Conservation (phyloP, 371 early-diverging fungal species). For the Lichtheimia ornata region DNA sequence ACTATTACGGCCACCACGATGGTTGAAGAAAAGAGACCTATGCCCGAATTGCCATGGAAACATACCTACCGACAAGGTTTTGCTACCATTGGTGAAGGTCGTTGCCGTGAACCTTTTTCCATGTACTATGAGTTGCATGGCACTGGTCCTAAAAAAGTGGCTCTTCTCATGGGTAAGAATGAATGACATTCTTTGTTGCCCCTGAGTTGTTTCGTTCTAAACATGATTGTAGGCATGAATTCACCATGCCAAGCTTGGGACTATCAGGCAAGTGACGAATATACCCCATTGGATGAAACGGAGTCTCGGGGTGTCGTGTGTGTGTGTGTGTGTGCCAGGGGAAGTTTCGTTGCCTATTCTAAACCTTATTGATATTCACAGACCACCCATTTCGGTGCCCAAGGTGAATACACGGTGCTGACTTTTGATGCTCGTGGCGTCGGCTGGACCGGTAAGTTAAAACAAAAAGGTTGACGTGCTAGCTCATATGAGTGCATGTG, state of each 20-base stretch:
- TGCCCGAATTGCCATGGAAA: slow-evolving; percentile 15
- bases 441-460: slow-evolving; percentile 49
- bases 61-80: slow-evolving; percentile 19
- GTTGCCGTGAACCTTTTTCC: slow-evolving; percentile 15
- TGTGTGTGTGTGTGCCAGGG: neutral
- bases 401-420: slow-evolving; percentile 68
- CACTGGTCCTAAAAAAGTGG: slow-evolving; percentile 55
- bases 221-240: slow-evolving; percentile 34
- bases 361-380: slow-evolving; percentile 15
- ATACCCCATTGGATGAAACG: too few relatives aligned
- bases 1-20: neutral
- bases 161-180: slow-evolving; percentile 60
- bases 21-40: slow-evolving; percentile 1
- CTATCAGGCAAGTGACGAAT: slow-evolving; percentile 25
- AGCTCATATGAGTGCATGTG: neutral
- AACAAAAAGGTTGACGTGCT: neutral
- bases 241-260: slow-evolving; percentile 38
- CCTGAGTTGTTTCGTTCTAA: too few relatives aligned
- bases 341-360: neutral
- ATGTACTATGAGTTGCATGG: slow-evolving; percentile 77
- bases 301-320: neutral
- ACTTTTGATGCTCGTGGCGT: slow-evolving; percentile 82
- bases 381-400: slow-evolving; percentile 57
- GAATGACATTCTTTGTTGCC: neutral
- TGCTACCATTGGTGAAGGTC: slow-evolving; percentile 11